A percentile compares a stretch with the other conserved stretches of the same genome.
These are phyloP conservation scores for Aegilops umbellulata DNA, from an alignment of 176 grass and related monocot species.

Conservation along the genomic window DNA sequence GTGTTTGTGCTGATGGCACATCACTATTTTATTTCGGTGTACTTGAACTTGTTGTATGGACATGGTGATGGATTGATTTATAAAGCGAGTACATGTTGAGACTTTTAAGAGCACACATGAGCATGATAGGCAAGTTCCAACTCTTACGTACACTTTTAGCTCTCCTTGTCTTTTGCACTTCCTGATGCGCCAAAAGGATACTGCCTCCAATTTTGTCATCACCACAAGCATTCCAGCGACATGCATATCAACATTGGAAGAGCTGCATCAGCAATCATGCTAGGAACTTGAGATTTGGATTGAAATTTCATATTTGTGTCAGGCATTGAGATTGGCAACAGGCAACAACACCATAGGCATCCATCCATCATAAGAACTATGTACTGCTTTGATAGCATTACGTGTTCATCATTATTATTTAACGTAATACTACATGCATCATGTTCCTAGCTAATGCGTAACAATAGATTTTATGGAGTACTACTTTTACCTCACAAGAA, in stretches of 20 bases:
- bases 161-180: slow-evolving; percentile 24
- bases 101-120: slow-evolving; percentile 18
- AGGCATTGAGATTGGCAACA: neutral
- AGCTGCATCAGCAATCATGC: slow-evolving; percentile 6
- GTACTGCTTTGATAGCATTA: neutral
- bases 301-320: neutral
- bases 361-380: neutral
- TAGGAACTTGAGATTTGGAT: neutral
- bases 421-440: neutral
- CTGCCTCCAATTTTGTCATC: neutral
- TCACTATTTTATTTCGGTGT: too few relatives aligned
- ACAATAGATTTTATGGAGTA: neutral
- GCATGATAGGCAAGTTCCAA: slow-evolving; percentile 19
- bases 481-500: too few relatives aligned
- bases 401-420: neutral
- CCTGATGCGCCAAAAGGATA: slow-evolving; percentile 24
- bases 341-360: neutral
- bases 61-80: too few relatives aligned
- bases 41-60: too few relatives aligned
- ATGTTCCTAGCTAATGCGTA: neutral
- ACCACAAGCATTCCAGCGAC: slow-evolving; percentile 9
- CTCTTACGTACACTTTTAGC: slow-evolving; percentile 19
- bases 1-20: too few relatives aligned
- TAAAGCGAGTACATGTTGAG: neutral
- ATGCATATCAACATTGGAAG: neutral